Conservation (phyloP, 2,329 filamentous ascomycete genomes). For the Pochonia chlamydosporia region DNA sequence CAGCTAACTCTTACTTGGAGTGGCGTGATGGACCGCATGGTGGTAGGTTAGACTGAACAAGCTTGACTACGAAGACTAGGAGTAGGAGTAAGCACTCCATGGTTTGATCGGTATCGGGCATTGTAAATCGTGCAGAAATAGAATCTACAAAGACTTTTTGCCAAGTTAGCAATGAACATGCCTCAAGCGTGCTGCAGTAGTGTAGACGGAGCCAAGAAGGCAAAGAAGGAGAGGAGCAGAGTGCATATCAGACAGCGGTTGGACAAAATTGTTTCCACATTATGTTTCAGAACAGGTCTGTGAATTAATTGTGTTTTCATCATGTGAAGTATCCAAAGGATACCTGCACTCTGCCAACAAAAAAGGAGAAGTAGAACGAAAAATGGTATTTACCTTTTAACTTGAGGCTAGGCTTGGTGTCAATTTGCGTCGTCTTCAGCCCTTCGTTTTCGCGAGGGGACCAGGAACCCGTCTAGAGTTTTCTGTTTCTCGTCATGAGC, state of each 20-base stretch:
- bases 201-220: conserved; percentile 1
- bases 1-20: too few relatives aligned
- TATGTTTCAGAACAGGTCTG: conserved; percentile 76
- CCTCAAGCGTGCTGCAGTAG: neutral
- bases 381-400: conserved; percentile 31
- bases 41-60: too few relatives aligned
- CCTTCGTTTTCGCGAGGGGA: conserved; percentile 9
- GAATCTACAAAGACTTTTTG: neutral
- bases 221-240: neutral
- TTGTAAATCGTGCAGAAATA: too few relatives aligned
- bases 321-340: conserved; percentile 34
- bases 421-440: neutral
- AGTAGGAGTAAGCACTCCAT: neutral
- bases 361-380: conserved; percentile 1
- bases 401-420: neutral
- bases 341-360: conserved; percentile 2
- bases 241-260: conserved; percentile 70
- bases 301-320: conserved; percentile 65
- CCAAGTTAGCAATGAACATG: conserved; percentile 1
- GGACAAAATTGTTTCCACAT: conserved; percentile 68
- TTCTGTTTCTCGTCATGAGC: conserved; percentile 70
- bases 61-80: neutral
- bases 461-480: conserved; percentile 67
- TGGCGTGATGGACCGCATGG: too few relatives aligned
- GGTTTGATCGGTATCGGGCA: neutral